Evolutionary conservation across 169 alveolate genomes (phyloP).

Genomic region (Perkinsus olseni): DNA sequence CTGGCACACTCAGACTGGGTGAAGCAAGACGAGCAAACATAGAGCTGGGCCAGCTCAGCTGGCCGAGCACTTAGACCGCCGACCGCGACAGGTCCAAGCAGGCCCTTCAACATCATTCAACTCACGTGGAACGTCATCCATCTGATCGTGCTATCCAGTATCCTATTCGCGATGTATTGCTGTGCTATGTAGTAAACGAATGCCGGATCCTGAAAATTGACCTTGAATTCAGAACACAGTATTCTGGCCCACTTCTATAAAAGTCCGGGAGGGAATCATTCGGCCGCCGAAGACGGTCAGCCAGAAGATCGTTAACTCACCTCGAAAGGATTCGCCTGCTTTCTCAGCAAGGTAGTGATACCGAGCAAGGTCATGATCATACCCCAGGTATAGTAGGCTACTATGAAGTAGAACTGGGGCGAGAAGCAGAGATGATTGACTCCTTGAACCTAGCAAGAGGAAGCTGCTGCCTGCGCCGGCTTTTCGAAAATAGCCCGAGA

Average conservation of each 20-base stretch:
- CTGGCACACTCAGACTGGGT: too few species aligned
- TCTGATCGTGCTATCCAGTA: background rate
- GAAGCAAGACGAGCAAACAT: too few species aligned
- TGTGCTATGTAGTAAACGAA: background rate
- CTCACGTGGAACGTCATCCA: background rate
- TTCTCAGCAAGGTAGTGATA: background rate
- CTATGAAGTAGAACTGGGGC: conserved; percentile 11
- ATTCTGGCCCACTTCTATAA: too few species aligned
- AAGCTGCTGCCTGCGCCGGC: background rate
- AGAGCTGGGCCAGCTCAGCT: too few species aligned
- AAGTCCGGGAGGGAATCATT: too few species aligned
- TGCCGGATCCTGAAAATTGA: conserved; percentile 6
- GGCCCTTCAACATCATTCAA: background rate
- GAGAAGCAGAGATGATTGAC: conserved; percentile 12
- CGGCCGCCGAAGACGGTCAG: too few species aligned
- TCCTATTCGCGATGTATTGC: conserved; percentile 6
- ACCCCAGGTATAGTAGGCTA: conserved; percentile 5
- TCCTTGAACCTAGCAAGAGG: background rate
- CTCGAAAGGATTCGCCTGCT: conserved; percentile 5
- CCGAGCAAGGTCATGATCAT: background rate
- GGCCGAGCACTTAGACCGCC: too few species aligned
- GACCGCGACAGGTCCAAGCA: too few species aligned
- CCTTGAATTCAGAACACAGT: too few species aligned
- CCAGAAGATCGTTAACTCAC: background rate
- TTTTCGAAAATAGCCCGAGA: too few species aligned